Percentiles rank a stretch among this genome's conserved stretches.
Evolutionary conservation across 1,139 yeast species (phyloP).

Genomic region (Blastobotrys illinoisensis): DNA sequence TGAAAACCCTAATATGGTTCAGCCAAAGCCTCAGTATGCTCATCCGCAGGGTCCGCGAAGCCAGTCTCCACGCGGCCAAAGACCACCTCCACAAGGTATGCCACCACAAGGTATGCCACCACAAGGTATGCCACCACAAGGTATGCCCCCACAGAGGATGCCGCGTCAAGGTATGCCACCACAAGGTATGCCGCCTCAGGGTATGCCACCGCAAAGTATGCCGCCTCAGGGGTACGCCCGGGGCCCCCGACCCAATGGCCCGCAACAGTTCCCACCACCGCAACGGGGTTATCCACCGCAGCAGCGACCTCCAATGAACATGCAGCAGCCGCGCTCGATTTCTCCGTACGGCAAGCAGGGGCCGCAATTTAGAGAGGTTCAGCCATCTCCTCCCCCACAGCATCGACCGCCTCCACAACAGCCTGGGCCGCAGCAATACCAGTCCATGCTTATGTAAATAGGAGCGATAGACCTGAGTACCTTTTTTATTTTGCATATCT

Average conservation of each 20-base stretch:
- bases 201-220: neutral
- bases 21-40: neutral
- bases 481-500: conserved; percentile 5
- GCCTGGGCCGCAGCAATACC: neutral
- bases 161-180: conserved; percentile 10
- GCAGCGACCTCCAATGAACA: neutral
- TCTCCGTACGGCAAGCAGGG: neutral
- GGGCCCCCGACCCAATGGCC: neutral
- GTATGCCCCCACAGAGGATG: conserved; percentile 7
- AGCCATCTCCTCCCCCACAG: neutral
- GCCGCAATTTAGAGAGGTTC: neutral
- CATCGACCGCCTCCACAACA: neutral
- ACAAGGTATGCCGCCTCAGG: conserved; percentile 8
- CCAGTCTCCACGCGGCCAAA: conserved; percentile 4
- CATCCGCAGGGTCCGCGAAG: conserved; percentile 4
- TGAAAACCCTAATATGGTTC: neutral
- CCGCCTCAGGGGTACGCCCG: neutral
- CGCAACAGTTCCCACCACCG: neutral
- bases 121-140: conserved; percentile 1
- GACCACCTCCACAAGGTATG: conserved; percentile 4
- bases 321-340: neutral
- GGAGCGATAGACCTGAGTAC: neutral
- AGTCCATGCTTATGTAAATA: conserved; percentile 7
- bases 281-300: neutral
- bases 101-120: conserved; percentile 4